These are phyloP conservation scores for Alternaria ethzedia DNA, from an alignment of 2,329 filamentous ascomycete genomes.

Conservation along the genomic window DNA sequence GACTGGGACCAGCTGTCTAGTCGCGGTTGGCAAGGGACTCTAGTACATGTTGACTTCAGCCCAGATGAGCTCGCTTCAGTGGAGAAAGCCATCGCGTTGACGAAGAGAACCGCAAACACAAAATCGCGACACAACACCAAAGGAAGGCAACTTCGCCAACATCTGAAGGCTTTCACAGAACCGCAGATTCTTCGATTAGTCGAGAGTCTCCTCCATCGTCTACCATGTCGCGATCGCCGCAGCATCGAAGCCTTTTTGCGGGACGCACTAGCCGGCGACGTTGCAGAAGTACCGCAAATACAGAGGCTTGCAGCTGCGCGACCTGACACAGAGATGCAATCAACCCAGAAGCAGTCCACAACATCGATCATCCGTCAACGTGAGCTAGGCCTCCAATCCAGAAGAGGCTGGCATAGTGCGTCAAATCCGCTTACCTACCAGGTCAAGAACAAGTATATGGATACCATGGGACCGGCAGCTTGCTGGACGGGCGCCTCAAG, in stretches of 20 bases:
- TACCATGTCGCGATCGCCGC: constrained; percentile 22
- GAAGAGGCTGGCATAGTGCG: constrained; percentile 34
- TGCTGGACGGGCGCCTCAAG: constrained; percentile 65
- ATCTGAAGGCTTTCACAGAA: constrained; percentile 29
- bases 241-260: constrained; percentile 41
- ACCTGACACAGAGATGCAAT: constrained; percentile 19
- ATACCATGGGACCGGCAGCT: constrained; percentile 52
- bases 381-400: constrained; percentile 39
- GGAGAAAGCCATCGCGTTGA: constrained; percentile 16
- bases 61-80: constrained; percentile 33
- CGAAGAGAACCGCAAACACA: background rate
- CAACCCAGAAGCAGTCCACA: constrained; percentile 21
- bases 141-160: constrained; percentile 29
- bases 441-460: constrained; percentile 38
- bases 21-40: constrained; percentile 36
- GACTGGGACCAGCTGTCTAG: constrained; percentile 35
- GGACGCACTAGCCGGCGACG: constrained; percentile 33
- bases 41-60: constrained; percentile 45
- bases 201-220: constrained; percentile 16
- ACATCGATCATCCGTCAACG: constrained; percentile 38
- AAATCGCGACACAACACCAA: constrained; percentile 17
- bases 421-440: constrained; percentile 30
- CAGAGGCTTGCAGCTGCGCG: constrained; percentile 35
- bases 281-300: constrained; percentile 29
- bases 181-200: constrained; percentile 28